Conservation (phyloP, 257 asterid genomes). For the Plantago ovata region DNA sequence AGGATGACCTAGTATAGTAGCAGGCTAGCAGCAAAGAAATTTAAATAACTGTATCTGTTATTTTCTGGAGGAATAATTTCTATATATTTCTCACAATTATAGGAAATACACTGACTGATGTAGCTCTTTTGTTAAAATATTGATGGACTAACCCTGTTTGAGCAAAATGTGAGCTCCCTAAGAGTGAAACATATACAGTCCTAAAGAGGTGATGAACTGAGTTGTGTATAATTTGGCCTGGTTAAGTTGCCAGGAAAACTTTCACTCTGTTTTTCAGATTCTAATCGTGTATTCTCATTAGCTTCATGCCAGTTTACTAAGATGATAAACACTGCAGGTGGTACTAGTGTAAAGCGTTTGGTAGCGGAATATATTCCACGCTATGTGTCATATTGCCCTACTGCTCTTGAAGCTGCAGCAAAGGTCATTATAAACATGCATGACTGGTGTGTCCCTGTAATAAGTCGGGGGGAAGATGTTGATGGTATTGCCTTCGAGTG, state of each 20-base stretch:
- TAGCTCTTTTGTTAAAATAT: not conserved
- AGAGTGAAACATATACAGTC: not conserved
- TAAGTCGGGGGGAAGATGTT: slow-evolving; percentile 57
- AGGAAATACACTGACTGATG: not conserved
- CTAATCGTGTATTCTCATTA: not conserved
- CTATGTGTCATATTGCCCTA: slow-evolving; percentile 68
- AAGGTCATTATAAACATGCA: slow-evolving; percentile 58
- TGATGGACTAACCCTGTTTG: not conserved
- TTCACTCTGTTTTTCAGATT: not conserved
- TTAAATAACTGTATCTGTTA: too few relatives aligned
- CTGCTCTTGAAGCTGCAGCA: slow-evolving; percentile 81
- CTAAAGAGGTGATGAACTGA: too few relatives aligned
- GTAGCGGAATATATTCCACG: slow-evolving; percentile 70
- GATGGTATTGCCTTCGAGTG: slow-evolving; percentile 76
- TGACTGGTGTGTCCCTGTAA: slow-evolving; percentile 46
- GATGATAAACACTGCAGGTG: slow-evolving; percentile 45
- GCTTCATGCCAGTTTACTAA: not conserved
- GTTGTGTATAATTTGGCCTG: not conserved
- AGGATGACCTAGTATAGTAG: too few relatives aligned
- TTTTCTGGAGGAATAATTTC: too few relatives aligned
- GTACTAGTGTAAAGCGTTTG: slow-evolving; percentile 62
- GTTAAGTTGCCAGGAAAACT: not conserved
- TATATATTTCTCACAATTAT: not conserved
- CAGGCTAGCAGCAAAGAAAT: too few relatives aligned
- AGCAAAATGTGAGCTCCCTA: not conserved